Evolutionary conservation across 1,284 basidiomycete species (phyloP).

Genomic region (Apiotrichum veenhuisii): DNA sequence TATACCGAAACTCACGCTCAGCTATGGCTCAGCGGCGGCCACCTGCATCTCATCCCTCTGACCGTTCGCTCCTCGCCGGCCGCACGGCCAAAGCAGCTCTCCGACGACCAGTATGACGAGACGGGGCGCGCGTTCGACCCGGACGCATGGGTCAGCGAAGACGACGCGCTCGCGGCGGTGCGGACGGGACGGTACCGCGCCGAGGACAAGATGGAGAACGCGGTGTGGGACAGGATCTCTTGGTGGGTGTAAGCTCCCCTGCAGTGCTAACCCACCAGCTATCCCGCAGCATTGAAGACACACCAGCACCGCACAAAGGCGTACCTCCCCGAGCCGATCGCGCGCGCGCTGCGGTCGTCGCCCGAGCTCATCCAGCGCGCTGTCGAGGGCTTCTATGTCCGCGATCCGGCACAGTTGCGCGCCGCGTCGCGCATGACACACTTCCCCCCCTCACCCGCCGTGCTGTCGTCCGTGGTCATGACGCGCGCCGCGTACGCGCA

Average conservation of each 20-base stretch:
- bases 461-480: conserved; percentile 64
- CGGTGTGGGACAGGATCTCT: conserved; percentile 64
- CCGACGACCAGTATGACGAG: conserved; percentile 56
- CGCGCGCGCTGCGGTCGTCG: conserved; percentile 62
- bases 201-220: conserved; percentile 58
- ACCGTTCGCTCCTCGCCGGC: conserved; percentile 64
- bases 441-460: conserved; percentile 69
- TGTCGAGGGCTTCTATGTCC: conserved; percentile 84
- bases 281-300: conserved; percentile 63
- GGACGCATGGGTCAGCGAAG: conserved; percentile 58
- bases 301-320: conserved; percentile 78
- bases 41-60: conserved; percentile 80
- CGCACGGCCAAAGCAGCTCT: conserved; percentile 55
- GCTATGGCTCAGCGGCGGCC: conserved; percentile 85
- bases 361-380: conserved; percentile 77
- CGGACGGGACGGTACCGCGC: conserved; percentile 52
- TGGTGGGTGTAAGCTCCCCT: conserved; percentile 52
- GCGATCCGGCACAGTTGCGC: conserved; percentile 80
- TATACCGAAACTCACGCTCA: conserved; percentile 45
- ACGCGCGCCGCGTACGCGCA: conserved; percentile 91
- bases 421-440: conserved; percentile 79
- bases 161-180: conserved; percentile 66
- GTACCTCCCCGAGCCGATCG: conserved; percentile 73
- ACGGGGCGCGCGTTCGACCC: conserved; percentile 52
- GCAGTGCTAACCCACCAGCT: conserved; percentile 52